Evolutionary conservation across 2,329 filamentous ascomycete genomes (phyloP).

Genomic region (Pestalotiopsis sp.): DNA sequence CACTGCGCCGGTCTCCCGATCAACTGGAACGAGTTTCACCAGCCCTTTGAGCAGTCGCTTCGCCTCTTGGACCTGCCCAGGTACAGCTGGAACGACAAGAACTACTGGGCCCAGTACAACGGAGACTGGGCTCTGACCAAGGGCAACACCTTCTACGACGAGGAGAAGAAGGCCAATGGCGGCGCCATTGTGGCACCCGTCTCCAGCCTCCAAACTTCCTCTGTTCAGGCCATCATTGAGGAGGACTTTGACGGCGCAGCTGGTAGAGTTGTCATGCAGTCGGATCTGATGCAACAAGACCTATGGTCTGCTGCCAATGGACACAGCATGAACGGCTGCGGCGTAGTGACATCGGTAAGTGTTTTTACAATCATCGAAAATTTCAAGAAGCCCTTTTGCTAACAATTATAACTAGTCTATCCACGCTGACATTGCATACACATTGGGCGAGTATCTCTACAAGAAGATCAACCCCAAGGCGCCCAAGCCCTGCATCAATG

Average conservation of each 20-base stretch:
- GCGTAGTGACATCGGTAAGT: conserved; percentile 47
- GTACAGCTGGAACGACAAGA: conserved; percentile 75
- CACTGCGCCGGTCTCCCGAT: conserved; percentile 65
- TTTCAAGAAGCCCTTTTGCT: neutral
- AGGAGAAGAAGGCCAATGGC: neutral
- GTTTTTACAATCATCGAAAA: neutral
- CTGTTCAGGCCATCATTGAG: conserved; percentile 38
- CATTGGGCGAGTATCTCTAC: conserved; percentile 62
- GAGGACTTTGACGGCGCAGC: conserved; percentile 29
- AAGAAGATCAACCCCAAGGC: conserved; percentile 39
- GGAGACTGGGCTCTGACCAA: conserved; percentile 76
- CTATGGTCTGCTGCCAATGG: conserved; percentile 40
- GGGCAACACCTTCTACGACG: conserved; percentile 42
- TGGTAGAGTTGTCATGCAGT: conserved; percentile 35
- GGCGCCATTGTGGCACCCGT: neutral
- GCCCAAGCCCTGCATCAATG: conserved; percentile 35
- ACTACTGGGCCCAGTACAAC: conserved; percentile 66
- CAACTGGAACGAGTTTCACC: conserved; percentile 72
- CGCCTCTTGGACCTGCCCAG: conserved; percentile 65
- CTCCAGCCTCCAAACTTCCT: conserved; percentile 30
- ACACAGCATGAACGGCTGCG: conserved; percentile 44
- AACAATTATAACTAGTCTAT: conserved; percentile 35
- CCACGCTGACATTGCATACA: conserved; percentile 67
- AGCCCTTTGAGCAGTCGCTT: conserved; percentile 43
- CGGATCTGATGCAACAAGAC: conserved; percentile 41